Percentiles rank a stretch among this genome's conserved stretches.
Conservation (phyloP, 108 stramenopile genomes). For the Conticribra weissflogii region DNA sequence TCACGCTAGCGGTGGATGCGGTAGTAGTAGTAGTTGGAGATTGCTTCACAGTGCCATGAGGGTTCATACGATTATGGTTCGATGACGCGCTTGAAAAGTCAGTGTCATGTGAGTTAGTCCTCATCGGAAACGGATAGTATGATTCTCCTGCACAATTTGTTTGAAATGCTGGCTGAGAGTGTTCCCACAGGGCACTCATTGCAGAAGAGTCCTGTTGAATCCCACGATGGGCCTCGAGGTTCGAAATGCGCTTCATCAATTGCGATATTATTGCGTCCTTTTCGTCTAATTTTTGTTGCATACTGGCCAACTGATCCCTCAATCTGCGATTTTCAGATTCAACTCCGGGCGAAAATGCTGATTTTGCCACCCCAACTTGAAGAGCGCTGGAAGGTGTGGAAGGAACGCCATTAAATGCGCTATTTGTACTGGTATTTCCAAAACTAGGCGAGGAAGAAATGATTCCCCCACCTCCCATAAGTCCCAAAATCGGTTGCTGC, state of each 20-base stretch:
- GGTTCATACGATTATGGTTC: slow-evolving; percentile 4
- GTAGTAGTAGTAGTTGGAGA: slow-evolving; percentile 18
- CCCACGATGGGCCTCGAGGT: slow-evolving; percentile 28
- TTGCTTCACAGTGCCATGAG: not conserved
- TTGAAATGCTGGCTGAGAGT: slow-evolving; percentile 11
- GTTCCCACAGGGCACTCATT: slow-evolving; percentile 28
- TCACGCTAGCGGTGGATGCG: slow-evolving; percentile 29
- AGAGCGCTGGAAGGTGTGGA: not conserved
- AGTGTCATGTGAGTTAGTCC: slow-evolving; percentile 11
- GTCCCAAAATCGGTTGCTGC: slow-evolving; percentile 22
- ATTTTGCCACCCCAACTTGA: not conserved
- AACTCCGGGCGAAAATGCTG: slow-evolving; percentile 31
- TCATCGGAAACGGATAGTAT: not conserved
- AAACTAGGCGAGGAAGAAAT: slow-evolving; percentile 10
- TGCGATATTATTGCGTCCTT: slow-evolving; percentile 49
- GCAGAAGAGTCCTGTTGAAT: slow-evolving; percentile 12
- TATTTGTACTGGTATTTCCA: slow-evolving; percentile 6
- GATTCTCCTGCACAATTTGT: not conserved
- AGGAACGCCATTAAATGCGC: not conserved
- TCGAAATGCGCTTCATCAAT: slow-evolving; percentile 42
- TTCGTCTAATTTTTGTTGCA: slow-evolving; percentile 38
- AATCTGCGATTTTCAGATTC: slow-evolving; percentile 27
- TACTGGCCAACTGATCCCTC: slow-evolving; percentile 23
- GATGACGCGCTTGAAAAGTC: slow-evolving; percentile 4
- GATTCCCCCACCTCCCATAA: not conserved